Conservation (phyloP, 768 basidiomycete genomes). For the Neoboletus subvelutipes region DNA sequence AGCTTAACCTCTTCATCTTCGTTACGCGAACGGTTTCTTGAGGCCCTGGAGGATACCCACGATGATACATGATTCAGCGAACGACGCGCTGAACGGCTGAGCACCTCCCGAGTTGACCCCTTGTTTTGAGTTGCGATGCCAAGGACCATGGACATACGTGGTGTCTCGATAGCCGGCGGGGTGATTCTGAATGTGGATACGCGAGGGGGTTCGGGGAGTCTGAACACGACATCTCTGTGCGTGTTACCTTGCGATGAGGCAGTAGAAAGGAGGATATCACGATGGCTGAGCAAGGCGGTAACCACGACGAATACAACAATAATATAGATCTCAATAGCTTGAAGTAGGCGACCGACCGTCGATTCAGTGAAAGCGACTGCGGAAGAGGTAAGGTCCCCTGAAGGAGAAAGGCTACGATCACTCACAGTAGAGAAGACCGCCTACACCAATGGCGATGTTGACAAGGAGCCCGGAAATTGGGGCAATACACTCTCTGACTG, state of each 20-base stretch:
- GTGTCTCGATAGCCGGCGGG: slow-evolving; percentile 24
- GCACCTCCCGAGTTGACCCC: slow-evolving; percentile 8
- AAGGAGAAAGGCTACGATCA: slow-evolving; percentile 13
- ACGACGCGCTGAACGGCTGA: slow-evolving; percentile 17
- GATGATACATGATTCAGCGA: slow-evolving; percentile 36
- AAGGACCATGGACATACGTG: slow-evolving; percentile 24
- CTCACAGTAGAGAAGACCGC: slow-evolving; percentile 59
- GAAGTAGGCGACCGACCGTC: slow-evolving; percentile 62
- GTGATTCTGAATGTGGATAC: slow-evolving; percentile 28
- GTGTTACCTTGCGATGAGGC: background rate
- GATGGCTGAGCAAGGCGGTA: slow-evolving; percentile 36
- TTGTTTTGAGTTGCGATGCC: slow-evolving; percentile 2
- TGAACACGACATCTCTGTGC: slow-evolving; percentile 2
- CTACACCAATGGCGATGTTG: slow-evolving; percentile 52
- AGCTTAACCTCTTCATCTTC: slow-evolving; percentile 32
- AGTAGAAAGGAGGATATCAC: background rate
- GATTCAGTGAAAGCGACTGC: slow-evolving; percentile 70
- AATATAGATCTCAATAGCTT: slow-evolving; percentile 62
- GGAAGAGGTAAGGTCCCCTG: slow-evolving; percentile 9
- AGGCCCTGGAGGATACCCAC: slow-evolving; percentile 36
- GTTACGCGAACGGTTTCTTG: slow-evolving; percentile 24
- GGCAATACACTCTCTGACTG: slow-evolving; percentile 46
- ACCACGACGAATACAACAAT: slow-evolving; percentile 59
- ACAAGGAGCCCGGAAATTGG: slow-evolving; percentile 54
- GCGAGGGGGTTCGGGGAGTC: slow-evolving; percentile 27